Evolutionary conservation across 1,139 yeast species (phyloP), one percentile per base, ranked within the genome.

Genomic region (Yamadazyma aaseri): DNA sequence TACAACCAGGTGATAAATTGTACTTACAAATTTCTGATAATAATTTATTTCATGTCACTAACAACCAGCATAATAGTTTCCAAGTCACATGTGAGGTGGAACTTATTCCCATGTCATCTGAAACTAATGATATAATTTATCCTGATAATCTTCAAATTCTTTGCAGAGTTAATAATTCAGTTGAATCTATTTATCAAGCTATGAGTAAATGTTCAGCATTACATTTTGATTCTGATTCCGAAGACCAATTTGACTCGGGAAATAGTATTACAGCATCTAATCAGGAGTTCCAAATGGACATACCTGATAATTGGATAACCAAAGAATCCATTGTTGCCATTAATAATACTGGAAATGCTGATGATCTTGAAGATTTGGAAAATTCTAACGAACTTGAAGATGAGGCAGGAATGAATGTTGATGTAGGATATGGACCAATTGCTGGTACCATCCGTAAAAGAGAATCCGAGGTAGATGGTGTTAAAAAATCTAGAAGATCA

Each of bases 371-470:
- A 20, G 46, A 44, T 4, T 46, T 45, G 5, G 55, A 44, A 9
- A 42, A 41, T 5, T 42, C 33, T 2, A 43, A 39, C 1, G 49
- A 42, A 3, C 52, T 45, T 5, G 44, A 40, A 2, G 56, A 45
- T 4, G 60, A 47, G 12, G 74, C 74, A 1, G 74, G 72, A 2
- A 69, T 70, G 75, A 48, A 61, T 35, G 72, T 70, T 16, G 70
- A 67, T 34, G 56, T 70, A n/a, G 73, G 71, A 14, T 60, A 49
- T 39, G 65, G 62, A 6, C 55, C 65, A 3, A 49, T 63, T 3
- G 65, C 66, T 2, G 75, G 75, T 0, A 47, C 47, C 2, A 52
- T 60, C 13, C 15, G 45, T 6, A 47, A 68, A 23, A 53, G 65
- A 29, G 61, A 52, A 21, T 55, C 51, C 2, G 58, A 49, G 8